Evolutionary conservation across 768 basidiomycete species (phyloP), one percentile per base, ranked within the genome.

Genomic region (Pleurotus tuoliensis): DNA sequence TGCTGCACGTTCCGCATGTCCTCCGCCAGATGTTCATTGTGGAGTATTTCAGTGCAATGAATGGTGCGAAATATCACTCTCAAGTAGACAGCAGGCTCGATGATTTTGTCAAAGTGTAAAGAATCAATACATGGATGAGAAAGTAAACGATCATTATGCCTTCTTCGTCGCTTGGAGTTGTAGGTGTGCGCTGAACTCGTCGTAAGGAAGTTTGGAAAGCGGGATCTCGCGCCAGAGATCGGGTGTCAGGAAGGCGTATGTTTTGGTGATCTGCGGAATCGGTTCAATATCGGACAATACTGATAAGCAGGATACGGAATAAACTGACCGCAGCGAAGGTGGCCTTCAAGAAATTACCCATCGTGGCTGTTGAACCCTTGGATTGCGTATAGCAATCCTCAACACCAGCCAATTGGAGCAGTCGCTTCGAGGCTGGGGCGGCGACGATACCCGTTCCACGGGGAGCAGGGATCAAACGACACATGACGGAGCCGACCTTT

Each of bases 371-470:
- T 63, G 92, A 95, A 69, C 97, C 97, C 77, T 94, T 96, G 55
- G 96, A 88, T 74, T 96, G 93, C 56, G 96, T 98, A 83, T 99
- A 99, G 70, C 85, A 87, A 74, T 99, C 97, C 77, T 95, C 86
- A 61, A 99, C 86, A 82, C 97, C 97, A 68, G 97, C 97, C 67
- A 98, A 83, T 76, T 99, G 96, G 62, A 99, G 78, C 67, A 99
- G 81, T 63, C 96, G 90, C 82, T 96, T 98, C 62, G 87, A 94
- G 46, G 96, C 96, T 41, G 96, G 97, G 49, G 97, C 97, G 67
- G 97, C 97, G 67, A 99, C 97, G 76, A 99, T 95, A 81, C 96
- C 97, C 63, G 97, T 99, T 69, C 97, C 97, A 65, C 97, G 90
- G 56, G 95, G 94, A 44, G 96, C 97, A 65, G 97, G 96, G 69